Base-by-base conservation (phyloP, 768 basidiomycete genomes). In the Saitozyma sp. region DNA sequence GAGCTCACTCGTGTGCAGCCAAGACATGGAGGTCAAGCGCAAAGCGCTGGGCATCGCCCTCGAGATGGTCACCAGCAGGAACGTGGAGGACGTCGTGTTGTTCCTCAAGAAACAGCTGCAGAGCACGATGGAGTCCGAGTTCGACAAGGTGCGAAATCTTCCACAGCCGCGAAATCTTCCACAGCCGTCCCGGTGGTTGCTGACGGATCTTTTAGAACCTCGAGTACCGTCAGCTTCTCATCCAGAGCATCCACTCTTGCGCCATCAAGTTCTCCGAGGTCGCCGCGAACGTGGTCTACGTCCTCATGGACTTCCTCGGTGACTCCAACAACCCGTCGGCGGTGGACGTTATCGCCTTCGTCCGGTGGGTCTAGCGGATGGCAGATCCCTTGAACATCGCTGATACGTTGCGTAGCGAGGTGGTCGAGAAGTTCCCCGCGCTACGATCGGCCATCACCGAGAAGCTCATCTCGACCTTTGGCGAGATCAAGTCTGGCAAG, bases 61-160 rank as follows among this genome's bases (percentile, higher is more conserved):
- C 58, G 91, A 87, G 78, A 91, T 98, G 89, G 90, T 92, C 0
- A 89, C 91, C 14, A 90, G 90, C 69, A 83, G 94, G 55, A 99
- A 96, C 66, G 92, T 97, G 13, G 96, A 98, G 75, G 96, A 98
- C 55, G 92, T 98, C 1, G 94, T 95, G 1, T 76, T 89, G 3
- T 95, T 96, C 86, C 83, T 99, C 73, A 98, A 98, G 85, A 99
- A 98, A 80, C 94, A 98, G 75, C 83, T 99, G n/a, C 86, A 90
- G 71, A 88, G 87, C 76, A 98, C 95, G 0, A 87, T 96, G 69
- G 93, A 95, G 69, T 85, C 87, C 48, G 91, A 93, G 60, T 90
- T 88, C 65, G 95, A 98, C 78, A 97, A 97, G 84, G 92, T 91
- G 56, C 29, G 77, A 56, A 39, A 17, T n/a, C 17, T 13, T 6